phyloP scores from a whole-genome alignment of 1,139 yeast genomes.

The Yamadazyma dushanensis region DNA sequence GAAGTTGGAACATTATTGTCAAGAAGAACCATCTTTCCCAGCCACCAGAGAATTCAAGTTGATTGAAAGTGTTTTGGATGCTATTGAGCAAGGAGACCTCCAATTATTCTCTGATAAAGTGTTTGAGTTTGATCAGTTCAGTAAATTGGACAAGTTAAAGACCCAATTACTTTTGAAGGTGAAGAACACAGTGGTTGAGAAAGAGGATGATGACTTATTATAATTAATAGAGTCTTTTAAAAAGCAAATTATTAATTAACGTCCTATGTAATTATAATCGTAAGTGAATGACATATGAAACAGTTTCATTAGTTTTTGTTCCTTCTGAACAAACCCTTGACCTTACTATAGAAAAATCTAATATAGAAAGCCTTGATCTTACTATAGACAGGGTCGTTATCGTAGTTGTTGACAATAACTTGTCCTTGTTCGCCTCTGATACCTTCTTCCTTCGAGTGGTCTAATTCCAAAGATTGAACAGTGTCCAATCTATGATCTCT shows the following conservation, averaged over 20 bases:
- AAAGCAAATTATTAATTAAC: neutral
- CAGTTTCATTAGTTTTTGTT: constrained; percentile 1
- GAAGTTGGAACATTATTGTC: constrained; percentile 60
- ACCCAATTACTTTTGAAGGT: constrained; percentile 82
- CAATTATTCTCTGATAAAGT: constrained; percentile 75
- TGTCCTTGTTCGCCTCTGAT: constrained; percentile 28
- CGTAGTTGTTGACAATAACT: constrained; percentile 43
- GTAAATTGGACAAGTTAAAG: constrained; percentile 89
- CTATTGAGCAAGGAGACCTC: constrained; percentile 77
- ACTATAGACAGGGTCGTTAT: constrained; percentile 26
- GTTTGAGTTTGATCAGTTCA: constrained; percentile 82
- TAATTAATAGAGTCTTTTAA: constrained; percentile 10
- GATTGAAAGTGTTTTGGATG: constrained; percentile 61
- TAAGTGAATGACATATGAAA: neutral
- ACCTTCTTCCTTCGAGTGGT: constrained; percentile 24
- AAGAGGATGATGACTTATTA: constrained; percentile 62
- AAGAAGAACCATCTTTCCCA: constrained; percentile 77
- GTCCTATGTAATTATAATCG: too few relatives aligned
- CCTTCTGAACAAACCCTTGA: constrained; percentile 10
- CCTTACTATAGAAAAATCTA: constrained; percentile 13
- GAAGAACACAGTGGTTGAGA: constrained; percentile 70
- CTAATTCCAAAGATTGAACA: constrained; percentile 37
- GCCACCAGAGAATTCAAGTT: constrained; percentile 78
- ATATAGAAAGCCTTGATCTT: constrained; percentile 12
- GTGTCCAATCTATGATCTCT: constrained; percentile 53